Base-by-base conservation (phyloP, 192 early-diverging fungal genomes). In the Entophlyctis luteolus region DNA sequence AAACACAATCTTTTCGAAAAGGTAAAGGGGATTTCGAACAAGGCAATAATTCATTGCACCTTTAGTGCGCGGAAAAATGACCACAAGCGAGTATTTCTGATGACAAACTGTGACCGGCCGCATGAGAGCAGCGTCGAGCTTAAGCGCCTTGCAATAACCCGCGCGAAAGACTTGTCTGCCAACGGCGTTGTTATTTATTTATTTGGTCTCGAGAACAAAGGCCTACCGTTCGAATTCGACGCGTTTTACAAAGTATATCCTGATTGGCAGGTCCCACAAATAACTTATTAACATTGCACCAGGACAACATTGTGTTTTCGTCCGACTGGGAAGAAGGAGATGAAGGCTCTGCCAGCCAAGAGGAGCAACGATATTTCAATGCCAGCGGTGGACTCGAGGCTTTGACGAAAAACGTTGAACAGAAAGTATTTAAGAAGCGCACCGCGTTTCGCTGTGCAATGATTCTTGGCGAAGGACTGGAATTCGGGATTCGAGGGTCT, bases 21-120 rank as follows among this genome's bases (percentile, higher is more conserved):
- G 59, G 86, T 86, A 79, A 55, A 79, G 22, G 0, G 29, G 65
- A 68, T 20, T 1, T 8, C 1, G 34, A 38, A 5, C 63, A 20
- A 28, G 31, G 14, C 14, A 68, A 28, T 22, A 47, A 14, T 48
- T 52, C 34, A 5, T 68, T 27, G 33, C 16, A n/a, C 39, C n/a
- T 8, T 42, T 59, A 80, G 81, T 31, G 66, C 84, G 0, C 65
- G 80, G 69, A 81, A 75, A 4, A 54, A 81, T 25, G 80, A 77
- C 35, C 74, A 74, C 5, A 87, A 87, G 67, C 83, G 88, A 20
- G 54, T 92, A 48, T 92, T 90, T 54, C 50, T 92, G 3, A 82
- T 92, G 38, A 92, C 90, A 42, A 79, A 86, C 57, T 75, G 85
- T 56, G 87, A 88, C 57, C 73, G 84, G 48, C 90, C 90, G 2